Conservation (phyloP, 352 stramenopile species). For the Blastocystis sp. region DNA sequence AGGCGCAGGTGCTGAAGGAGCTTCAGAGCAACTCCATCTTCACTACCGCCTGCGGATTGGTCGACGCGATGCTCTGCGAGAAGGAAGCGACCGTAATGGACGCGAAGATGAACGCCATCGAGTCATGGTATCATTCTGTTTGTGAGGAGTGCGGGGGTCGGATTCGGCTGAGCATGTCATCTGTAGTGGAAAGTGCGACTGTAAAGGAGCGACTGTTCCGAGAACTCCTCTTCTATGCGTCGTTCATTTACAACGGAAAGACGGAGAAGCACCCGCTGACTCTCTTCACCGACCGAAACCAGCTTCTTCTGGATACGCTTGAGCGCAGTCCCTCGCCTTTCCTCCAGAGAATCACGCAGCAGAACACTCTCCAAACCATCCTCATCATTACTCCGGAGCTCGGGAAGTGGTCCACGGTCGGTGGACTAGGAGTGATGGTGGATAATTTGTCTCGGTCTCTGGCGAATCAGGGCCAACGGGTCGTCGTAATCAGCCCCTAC, state of each 20-base stretch:
- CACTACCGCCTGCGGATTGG: conserved; percentile 1
- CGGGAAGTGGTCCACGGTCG: conserved; percentile 60
- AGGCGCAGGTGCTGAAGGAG: conserved; percentile 15
- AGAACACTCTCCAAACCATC: conserved; percentile 49
- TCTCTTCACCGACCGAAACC: not conserved
- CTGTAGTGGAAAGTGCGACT: conserved; percentile 51
- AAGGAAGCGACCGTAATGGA: not conserved
- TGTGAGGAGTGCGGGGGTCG: not conserved
- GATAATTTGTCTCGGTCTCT: conserved; percentile 58
- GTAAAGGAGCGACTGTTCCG: conserved; percentile 5
- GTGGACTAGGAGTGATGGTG: conserved; percentile 59
- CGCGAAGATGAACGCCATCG: not conserved
- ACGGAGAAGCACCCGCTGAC: not conserved
- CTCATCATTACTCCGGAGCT: conserved; percentile 60
- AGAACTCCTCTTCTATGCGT: conserved; percentile 30
- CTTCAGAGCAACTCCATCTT: conserved; percentile 52
- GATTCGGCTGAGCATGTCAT: not conserved
- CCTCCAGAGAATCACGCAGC: not conserved
- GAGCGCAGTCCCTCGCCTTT: not conserved
- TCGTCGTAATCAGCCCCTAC: conserved; percentile 58
- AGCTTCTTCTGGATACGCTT: not conserved
- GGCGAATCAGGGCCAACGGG: conserved; percentile 45
- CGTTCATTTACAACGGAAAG: conserved; percentile 33
- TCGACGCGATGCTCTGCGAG: not conserved
- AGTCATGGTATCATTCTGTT: not conserved